Percentiles rank a stretch among this genome's conserved stretches.
Conservation (phyloP, 352 stramenopile genomes). For the Phytophthora tubulina region DNA sequence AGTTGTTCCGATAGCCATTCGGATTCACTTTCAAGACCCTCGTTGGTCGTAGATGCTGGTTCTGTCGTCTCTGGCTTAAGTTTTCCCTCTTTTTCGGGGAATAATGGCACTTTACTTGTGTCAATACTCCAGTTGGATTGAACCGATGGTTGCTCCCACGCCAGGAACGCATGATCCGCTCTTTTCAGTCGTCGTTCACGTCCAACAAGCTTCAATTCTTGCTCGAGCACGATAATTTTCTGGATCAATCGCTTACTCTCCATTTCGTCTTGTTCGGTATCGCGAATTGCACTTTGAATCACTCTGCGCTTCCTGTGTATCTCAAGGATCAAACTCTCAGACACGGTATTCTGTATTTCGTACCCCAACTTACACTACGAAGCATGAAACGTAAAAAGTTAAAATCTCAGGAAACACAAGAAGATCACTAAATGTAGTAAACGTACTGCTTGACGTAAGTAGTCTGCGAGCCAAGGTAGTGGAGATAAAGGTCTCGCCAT, state of each 20-base stretch:
- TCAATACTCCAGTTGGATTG: slow-evolving; percentile 71
- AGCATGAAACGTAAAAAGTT: neutral
- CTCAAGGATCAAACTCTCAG: slow-evolving; percentile 58
- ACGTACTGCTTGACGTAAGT: slow-evolving; percentile 60
- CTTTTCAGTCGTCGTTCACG: slow-evolving; percentile 47
- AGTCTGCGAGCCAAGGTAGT: slow-evolving; percentile 68
- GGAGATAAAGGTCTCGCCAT: slow-evolving; percentile 57
- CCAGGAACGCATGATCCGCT: slow-evolving; percentile 55
- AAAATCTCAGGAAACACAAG: neutral
- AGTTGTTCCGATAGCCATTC: slow-evolving; percentile 29
- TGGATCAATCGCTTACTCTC: slow-evolving; percentile 63
- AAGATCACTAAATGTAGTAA: neutral
- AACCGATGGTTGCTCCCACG: slow-evolving; percentile 32
- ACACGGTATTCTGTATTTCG: slow-evolving; percentile 50
- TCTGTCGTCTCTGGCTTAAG: neutral
- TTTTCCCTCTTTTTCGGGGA: slow-evolving; percentile 8
- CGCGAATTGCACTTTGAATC: slow-evolving; percentile 61
- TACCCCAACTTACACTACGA: slow-evolving; percentile 70
- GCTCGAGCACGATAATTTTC: slow-evolving; percentile 47
- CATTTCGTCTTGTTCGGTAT: slow-evolving; percentile 59
- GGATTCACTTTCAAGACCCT: neutral
- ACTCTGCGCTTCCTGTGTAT: slow-evolving; percentile 79
- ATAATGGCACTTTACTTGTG: slow-evolving; percentile 36
- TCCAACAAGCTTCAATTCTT: slow-evolving; percentile 45
- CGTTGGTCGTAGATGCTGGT: neutral